Percentiles rank a stretch among this genome's conserved stretches.
Evolutionary conservation across 2,329 filamentous ascomycete genomes (phyloP).

Genomic region (Epichloe baconii): DNA sequence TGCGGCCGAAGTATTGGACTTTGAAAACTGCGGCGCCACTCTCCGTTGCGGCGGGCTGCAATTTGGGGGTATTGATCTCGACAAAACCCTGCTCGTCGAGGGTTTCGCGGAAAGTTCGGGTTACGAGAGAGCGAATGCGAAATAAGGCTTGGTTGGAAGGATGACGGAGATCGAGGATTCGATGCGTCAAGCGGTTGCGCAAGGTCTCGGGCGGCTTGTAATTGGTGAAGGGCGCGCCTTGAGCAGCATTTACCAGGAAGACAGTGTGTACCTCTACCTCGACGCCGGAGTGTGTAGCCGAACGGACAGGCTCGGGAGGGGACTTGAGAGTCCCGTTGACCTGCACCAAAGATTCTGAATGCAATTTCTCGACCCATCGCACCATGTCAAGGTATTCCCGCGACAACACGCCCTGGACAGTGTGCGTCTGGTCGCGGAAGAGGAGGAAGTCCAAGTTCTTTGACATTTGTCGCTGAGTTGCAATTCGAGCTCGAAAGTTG

Average conservation of each 20-base stretch:
- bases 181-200: constrained; percentile 61
- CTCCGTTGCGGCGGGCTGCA: constrained; percentile 82
- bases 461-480: constrained; percentile 67
- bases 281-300: constrained; percentile 60
- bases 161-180: constrained; percentile 76
- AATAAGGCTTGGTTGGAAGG: constrained; percentile 79
- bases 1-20: constrained; percentile 79
- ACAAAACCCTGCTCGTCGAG: constrained; percentile 69
- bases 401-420: constrained; percentile 68
- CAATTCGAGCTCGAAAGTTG: constrained; percentile 28
- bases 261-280: constrained; percentile 56
- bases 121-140: constrained; percentile 69
- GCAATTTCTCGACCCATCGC: constrained; percentile 75
- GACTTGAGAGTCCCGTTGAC: constrained; percentile 61
- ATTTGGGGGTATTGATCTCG: constrained; percentile 87
- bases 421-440: constrained; percentile 70
- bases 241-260: constrained; percentile 36
- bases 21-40: constrained; percentile 86
- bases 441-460: constrained; percentile 74
- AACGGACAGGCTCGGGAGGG: constrained; percentile 61
- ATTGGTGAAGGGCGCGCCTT: constrained; percentile 37
- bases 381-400: constrained; percentile 54
- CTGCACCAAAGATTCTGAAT: constrained; percentile 64
- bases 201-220: constrained; percentile 51
- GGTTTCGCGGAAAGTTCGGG: constrained; percentile 64